A percentile compares a stretch with the other conserved stretches of the same genome.
Conservation (phyloP, 2,329 filamentous ascomycete species). For the Colletotrichum caudatum region DNA sequence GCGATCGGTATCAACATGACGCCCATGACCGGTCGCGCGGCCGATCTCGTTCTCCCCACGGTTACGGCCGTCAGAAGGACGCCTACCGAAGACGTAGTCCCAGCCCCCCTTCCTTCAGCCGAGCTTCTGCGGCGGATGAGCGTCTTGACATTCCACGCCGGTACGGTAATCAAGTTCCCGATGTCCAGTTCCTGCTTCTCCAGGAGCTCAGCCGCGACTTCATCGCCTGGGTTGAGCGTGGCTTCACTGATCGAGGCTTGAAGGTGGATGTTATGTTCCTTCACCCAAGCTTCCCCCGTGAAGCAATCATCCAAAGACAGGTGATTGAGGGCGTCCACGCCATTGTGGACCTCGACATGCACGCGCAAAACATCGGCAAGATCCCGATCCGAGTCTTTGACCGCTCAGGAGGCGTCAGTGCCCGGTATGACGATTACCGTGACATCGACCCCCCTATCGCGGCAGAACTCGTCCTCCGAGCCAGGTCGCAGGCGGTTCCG, state of each 20-base stretch:
- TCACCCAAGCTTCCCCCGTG: conserved; percentile 74
- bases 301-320: conserved; percentile 84
- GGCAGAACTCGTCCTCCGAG: conserved; percentile 82
- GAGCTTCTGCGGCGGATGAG: conserved; percentile 65
- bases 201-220: conserved; percentile 84
- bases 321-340: conserved; percentile 90
- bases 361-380: conserved; percentile 76
- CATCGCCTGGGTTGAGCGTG: conserved; percentile 82
- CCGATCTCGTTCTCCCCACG: conserved; percentile 76
- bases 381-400: conserved; percentile 90
- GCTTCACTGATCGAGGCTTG: conserved; percentile 78
- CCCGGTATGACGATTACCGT: conserved; percentile 88
- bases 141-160: conserved; percentile 79
- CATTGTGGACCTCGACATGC: conserved; percentile 80
- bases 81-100: conserved; percentile 77
- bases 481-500: conserved; percentile 62
- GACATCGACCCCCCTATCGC: conserved; percentile 83
- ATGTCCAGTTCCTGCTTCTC: conserved; percentile 88
- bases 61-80: conserved; percentile 58
- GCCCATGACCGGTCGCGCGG: conserved; percentile 61
- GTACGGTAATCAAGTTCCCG: conserved; percentile 81
- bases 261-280: conserved; percentile 84
- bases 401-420: conserved; percentile 77
- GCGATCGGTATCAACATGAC: conserved; percentile 59
- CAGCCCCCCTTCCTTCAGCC: conserved; percentile 65